Conservation (phyloP, 306 rosid genomes). For the Cyamopsis tetragonoloba region DNA sequence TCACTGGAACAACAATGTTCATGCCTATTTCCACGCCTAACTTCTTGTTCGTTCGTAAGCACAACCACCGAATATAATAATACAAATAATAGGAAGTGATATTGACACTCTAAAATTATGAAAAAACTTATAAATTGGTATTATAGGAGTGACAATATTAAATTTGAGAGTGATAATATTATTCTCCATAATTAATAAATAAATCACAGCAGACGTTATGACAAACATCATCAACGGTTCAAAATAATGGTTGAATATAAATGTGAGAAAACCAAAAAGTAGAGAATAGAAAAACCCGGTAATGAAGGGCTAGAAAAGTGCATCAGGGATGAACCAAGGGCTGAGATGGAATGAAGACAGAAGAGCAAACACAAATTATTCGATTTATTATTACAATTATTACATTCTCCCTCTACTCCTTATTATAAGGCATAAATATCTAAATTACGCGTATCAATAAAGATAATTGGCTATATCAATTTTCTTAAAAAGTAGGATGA, state of each 20-base stretch:
- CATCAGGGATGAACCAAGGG: background rate
- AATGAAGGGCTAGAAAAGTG: background rate
- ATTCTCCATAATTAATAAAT: background rate
- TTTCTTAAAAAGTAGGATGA: too few species aligned
- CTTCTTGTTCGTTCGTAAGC: background rate
- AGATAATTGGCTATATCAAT: too few species aligned
- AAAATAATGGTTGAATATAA: conserved; percentile 5
- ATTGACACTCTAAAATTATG: too few species aligned
- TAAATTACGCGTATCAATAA: too few species aligned
- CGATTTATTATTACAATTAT: background rate
- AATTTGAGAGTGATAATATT: too few species aligned
- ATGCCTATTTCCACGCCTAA: too few species aligned
- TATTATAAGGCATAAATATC: too few species aligned
- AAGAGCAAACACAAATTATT: background rate
- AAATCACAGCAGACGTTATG: background rate
- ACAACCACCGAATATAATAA: background rate
- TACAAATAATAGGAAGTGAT: too few species aligned
- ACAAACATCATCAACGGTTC: conserved; percentile 26
- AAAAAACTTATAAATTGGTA: too few species aligned
- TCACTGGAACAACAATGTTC: too few species aligned
- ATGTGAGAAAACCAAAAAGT: background rate
- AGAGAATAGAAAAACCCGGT: background rate
- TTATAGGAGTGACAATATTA: too few species aligned
- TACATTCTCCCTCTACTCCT: too few species aligned
- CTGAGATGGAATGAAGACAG: background rate